phyloP scores from a whole-genome alignment of 306 rosid genomes.

The Geum urbanum region DNA sequence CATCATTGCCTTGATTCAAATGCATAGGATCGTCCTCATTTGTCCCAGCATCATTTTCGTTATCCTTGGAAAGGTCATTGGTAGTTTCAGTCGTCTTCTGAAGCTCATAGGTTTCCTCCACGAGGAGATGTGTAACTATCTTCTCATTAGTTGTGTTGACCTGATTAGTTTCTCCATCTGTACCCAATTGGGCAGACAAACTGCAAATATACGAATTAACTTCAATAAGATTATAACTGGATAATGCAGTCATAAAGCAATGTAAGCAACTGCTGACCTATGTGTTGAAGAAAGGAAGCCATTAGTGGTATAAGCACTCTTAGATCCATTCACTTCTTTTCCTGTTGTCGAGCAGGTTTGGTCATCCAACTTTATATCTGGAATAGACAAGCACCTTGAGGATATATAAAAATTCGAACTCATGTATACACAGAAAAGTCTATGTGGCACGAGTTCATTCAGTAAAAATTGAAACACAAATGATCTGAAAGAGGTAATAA shows the following conservation, averaged over 20 bases:
- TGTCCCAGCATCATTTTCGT: slow-evolving; percentile 22
- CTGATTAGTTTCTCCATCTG: slow-evolving; percentile 33
- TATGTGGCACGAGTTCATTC: not conserved
- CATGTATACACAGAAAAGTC: not conserved
- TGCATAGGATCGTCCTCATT: slow-evolving; percentile 28
- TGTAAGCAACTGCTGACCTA: slow-evolving; percentile 36
- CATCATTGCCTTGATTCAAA: slow-evolving; percentile 37
- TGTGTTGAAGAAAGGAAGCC: slow-evolving; percentile 45
- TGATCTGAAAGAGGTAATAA: not conserved
- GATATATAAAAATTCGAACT: not conserved
- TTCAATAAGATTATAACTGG: not conserved
- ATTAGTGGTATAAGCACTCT: slow-evolving; percentile 37
- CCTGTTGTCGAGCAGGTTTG: slow-evolving; percentile 29
- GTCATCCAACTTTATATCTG: slow-evolving; percentile 37
- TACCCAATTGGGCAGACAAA: slow-evolving; percentile 29
- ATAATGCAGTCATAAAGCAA: not conserved
- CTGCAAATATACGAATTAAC: slow-evolving; percentile 42
- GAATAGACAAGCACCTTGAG: slow-evolving; percentile 23
- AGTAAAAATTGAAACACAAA: not conserved
- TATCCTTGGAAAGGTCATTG: slow-evolving; percentile 42
- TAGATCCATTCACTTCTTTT: slow-evolving; percentile 40
- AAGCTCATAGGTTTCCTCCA: slow-evolving; percentile 39
- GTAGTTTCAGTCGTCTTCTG: slow-evolving; percentile 31
- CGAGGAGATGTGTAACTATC: slow-evolving; percentile 25
- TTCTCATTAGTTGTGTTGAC: slow-evolving; percentile 33